These are phyloP conservation scores for Wickerhamiella brachini DNA, from an alignment of 805 yeast genomes.

Conservation along the genomic window DNA sequence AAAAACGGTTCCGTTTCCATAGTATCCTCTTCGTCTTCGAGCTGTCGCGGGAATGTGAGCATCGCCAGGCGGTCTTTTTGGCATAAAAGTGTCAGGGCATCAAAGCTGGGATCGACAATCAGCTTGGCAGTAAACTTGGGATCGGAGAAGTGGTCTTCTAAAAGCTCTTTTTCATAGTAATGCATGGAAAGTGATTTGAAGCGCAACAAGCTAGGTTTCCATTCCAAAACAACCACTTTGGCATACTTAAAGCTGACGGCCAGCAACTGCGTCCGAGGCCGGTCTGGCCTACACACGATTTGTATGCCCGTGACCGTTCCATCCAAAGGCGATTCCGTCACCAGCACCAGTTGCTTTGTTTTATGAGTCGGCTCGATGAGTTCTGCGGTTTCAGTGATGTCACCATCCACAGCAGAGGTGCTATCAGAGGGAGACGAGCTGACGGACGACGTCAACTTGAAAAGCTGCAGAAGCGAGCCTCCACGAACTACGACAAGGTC, in stretches of 20 bases:
- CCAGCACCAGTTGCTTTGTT: conserved; percentile 27
- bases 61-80: conserved; percentile 53
- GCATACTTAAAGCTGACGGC: conserved; percentile 59
- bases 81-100: conserved; percentile 37
- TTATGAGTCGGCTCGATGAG: conserved; percentile 14
- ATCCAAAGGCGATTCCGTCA: conserved; percentile 55
- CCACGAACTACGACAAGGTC: conserved; percentile 54
- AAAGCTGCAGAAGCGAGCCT: conserved; percentile 47
- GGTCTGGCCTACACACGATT: conserved; percentile 12
- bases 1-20: conserved; percentile 25
- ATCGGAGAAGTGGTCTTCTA: conserved; percentile 21
- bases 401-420: not conserved
- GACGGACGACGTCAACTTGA: conserved; percentile 27
- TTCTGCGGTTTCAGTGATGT: conserved; percentile 11
- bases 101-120: conserved; percentile 46
- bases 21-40: conserved; percentile 16
- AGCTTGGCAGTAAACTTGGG: conserved; percentile 30
- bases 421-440: too few relatives aligned
- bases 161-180: conserved; percentile 61
- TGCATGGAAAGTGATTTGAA: conserved; percentile 72
- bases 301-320: conserved; percentile 54
- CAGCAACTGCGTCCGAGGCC: not conserved
- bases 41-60: conserved; percentile 20
- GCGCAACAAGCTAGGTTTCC: conserved; percentile 42
- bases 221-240: conserved; percentile 59